Evolutionary conservation across 192 early-diverging fungal species (phyloP), one percentile per base, ranked within the genome.

Genomic region (Podila clonocystis): DNA sequence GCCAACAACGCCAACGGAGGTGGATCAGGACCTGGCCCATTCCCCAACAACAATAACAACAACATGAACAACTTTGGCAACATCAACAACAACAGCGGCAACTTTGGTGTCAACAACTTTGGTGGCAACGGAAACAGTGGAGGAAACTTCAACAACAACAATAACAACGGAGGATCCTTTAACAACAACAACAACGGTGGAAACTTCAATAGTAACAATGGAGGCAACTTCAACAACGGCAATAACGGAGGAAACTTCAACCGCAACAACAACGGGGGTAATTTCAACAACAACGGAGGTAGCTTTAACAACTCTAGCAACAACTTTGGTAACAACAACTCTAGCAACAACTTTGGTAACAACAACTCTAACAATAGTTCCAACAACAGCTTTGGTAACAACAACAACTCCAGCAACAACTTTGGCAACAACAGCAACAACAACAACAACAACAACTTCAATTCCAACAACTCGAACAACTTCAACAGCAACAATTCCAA

Each of bases 41-140:
- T 61, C 74, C 70, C n/a, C 63, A 63, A 77, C 41, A 77, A 63
- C 68, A 77, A 66, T 30, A 70, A 19, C 66, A 33, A 58, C 50
- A 78, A 71, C 65, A 63, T 33, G 31, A 72, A 63, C 65, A 63
- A 75, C 50, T 33, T 31, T n/a, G 13, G n/a, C 45, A 59, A 31
- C 30, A 64, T 59, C 55, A 45, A 57, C 49, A 38, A 29, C 49
- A 55, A 58, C 36, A 36, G 19, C 63, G 24, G 24, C 45, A 38
- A 24, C 48, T 15, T n/a, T 49, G 26, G 58, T 15, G 26, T 22
- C 36, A 68, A 59, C 58, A 67, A 58, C 45, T 48, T 9, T 60
- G 55, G 55, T 34, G 62, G 62, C 52, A 76, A 76, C 20, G 65
- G 60, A 36, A 71, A 67, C 68, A 71, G 67, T 20, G 41, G 5